Conservation (phyloP, 305 asterid species). For the Fraxinus angustifolia region DNA sequence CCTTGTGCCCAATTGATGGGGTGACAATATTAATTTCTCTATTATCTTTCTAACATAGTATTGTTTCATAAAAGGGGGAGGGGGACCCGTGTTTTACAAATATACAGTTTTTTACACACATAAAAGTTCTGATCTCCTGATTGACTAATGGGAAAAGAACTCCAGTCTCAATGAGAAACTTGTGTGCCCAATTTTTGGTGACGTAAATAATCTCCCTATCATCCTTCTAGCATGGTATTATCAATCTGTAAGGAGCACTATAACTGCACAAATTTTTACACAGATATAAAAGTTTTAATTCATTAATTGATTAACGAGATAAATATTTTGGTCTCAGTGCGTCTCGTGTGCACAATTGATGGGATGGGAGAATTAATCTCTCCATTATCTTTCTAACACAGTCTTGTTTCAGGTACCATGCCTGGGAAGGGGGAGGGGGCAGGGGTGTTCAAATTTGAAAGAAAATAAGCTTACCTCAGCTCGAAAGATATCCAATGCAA, state of each 20-base stretch:
- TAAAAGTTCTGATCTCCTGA: background rate
- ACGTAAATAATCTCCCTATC: background rate
- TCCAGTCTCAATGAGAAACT: background rate
- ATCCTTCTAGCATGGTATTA: background rate
- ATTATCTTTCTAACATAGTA: background rate
- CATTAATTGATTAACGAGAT: background rate
- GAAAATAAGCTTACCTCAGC: constrained; percentile 48
- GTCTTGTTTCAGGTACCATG: background rate
- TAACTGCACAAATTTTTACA: background rate
- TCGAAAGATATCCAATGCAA: constrained; percentile 61
- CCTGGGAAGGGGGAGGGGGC: background rate
- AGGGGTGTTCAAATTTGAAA: background rate
- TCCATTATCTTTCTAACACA: background rate
- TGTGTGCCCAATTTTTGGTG: background rate
- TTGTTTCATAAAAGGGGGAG: background rate
- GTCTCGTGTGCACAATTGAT: background rate
- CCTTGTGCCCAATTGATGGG: background rate
- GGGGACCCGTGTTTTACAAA: background rate
- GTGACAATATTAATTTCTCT: background rate
- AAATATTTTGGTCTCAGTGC: background rate
- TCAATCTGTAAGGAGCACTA: background rate
- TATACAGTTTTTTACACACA: background rate
- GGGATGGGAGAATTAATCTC: background rate
- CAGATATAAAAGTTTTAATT: background rate
- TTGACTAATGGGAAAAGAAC: background rate